These are phyloP conservation scores for Veloporphyrellus conicus DNA, from an alignment of 1,284 basidiomycete genomes.

Conservation along the genomic window DNA sequence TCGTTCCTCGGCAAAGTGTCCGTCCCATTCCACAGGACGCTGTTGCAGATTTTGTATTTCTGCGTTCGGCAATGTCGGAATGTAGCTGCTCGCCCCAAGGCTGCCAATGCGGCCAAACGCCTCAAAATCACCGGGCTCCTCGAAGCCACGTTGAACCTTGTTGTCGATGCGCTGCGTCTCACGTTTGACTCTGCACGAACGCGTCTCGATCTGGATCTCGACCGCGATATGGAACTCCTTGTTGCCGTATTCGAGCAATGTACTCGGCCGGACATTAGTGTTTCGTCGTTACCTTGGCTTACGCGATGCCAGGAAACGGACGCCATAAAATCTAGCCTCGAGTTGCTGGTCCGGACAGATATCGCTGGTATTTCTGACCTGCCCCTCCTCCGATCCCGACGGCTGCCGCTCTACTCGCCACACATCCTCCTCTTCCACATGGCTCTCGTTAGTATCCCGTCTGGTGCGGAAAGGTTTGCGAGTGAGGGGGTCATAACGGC, in stretches of 20 bases:
- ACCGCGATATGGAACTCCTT: slow-evolving; percentile 76
- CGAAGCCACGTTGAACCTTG: slow-evolving; percentile 60
- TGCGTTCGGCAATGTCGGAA: slow-evolving; percentile 61
- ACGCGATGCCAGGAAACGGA: slow-evolving; percentile 78
- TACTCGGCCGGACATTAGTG: slow-evolving; percentile 61
- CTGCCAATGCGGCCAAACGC: slow-evolving; percentile 58
- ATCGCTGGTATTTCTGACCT: slow-evolving; percentile 65
- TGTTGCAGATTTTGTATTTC: slow-evolving; percentile 79
- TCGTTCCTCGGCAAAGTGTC: slow-evolving; percentile 69
- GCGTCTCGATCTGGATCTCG: slow-evolving; percentile 58
- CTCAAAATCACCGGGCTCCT: slow-evolving; percentile 54
- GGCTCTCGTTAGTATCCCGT: slow-evolving; percentile 72
- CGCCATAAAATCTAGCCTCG: slow-evolving; percentile 72
- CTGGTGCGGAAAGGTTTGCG: slow-evolving; percentile 81
- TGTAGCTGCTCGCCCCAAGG: slow-evolving; percentile 46
- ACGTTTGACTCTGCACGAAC: slow-evolving; percentile 63
- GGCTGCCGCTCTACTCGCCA: slow-evolving; percentile 65
- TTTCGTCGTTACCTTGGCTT: slow-evolving; percentile 71
- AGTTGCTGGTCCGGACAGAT: slow-evolving; percentile 69
- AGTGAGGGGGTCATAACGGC: slow-evolving; percentile 78
- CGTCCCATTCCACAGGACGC: slow-evolving; percentile 72
- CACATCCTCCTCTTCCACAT: slow-evolving; percentile 83
- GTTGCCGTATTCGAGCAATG: slow-evolving; percentile 81
- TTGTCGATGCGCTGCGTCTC: slow-evolving; percentile 67
- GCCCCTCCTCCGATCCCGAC: slow-evolving; percentile 54